These are phyloP conservation scores for Calonectria fujianensis DNA, from an alignment of 2,329 filamentous ascomycete species.

Conservation along the genomic window DNA sequence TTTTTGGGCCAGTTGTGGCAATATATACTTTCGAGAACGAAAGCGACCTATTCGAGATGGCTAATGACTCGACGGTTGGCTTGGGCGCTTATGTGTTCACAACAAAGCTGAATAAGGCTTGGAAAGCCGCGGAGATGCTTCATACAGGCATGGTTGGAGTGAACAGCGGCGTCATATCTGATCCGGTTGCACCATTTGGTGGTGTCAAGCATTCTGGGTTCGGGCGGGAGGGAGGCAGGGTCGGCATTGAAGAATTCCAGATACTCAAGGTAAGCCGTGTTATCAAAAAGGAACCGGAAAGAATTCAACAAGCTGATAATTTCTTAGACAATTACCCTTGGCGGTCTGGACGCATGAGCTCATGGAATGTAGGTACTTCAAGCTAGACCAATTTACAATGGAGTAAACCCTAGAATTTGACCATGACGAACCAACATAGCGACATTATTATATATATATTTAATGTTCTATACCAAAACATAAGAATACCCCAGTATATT, in stretches of 20 bases:
- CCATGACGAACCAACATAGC: too few relatives aligned
- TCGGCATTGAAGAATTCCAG: constrained; percentile 79
- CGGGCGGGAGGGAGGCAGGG: constrained; percentile 81
- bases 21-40: constrained; percentile 75
- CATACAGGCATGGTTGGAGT: constrained; percentile 60
- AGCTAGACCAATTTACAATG: too few relatives aligned
- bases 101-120: constrained; percentile 57
- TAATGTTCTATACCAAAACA: too few relatives aligned
- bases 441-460: too few relatives aligned
- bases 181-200: constrained; percentile 75
- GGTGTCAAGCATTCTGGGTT: constrained; percentile 85
- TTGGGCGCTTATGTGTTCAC: constrained; percentile 82
- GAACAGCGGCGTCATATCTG: constrained; percentile 64
- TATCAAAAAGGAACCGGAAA: too few relatives aligned
- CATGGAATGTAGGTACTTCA: too few relatives aligned
- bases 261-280: not conserved
- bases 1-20: constrained; percentile 21
- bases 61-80: constrained; percentile 79
- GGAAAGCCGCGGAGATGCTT: constrained; percentile 63
- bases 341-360: not conserved
- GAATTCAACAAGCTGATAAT: not conserved
- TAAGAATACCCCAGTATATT: too few relatives aligned
- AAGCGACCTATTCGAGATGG: constrained; percentile 79
- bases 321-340: not conserved
- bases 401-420: too few relatives aligned